Evolutionary conservation across 345 rosid genomes (phyloP).

Genomic region (Lepidium aucheri): DNA sequence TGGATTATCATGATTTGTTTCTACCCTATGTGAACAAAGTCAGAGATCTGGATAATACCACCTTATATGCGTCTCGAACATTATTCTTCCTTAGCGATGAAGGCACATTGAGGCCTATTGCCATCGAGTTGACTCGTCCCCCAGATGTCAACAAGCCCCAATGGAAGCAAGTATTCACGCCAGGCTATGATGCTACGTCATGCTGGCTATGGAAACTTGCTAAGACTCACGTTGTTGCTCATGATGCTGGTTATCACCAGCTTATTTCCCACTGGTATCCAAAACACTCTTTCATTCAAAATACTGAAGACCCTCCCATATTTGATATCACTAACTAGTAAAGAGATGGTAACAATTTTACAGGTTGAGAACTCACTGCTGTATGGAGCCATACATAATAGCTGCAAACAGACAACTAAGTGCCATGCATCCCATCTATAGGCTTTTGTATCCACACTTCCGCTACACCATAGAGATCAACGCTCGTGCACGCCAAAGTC

Average conservation of each 20-base stretch:
- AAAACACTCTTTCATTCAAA: background rate
- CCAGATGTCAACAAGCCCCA: slow-evolving; percentile 45
- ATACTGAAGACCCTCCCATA: background rate
- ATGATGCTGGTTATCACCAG: slow-evolving; percentile 59
- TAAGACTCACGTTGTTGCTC: slow-evolving; percentile 57
- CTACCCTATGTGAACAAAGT: slow-evolving; percentile 63
- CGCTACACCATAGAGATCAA: slow-evolving; percentile 78
- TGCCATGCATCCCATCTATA: slow-evolving; percentile 57
- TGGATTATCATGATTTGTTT: slow-evolving; percentile 28
- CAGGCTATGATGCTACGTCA: slow-evolving; percentile 35
- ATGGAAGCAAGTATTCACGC: slow-evolving; percentile 51
- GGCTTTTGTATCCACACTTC: slow-evolving; percentile 60
- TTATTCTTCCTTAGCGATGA: slow-evolving; percentile 47
- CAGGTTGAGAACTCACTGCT: slow-evolving; percentile 68
- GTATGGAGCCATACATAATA: slow-evolving; percentile 60
- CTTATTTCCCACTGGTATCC: slow-evolving; percentile 67
- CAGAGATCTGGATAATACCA: slow-evolving; percentile 37
- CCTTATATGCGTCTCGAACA: slow-evolving; percentile 62
- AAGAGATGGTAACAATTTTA: background rate
- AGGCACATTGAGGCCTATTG: slow-evolving; percentile 47
- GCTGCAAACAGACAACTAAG: slow-evolving; percentile 66
- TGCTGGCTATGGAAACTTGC: slow-evolving; percentile 71
- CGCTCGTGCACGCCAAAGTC: slow-evolving; percentile 53
- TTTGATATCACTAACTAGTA: too few species aligned
- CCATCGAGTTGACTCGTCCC: slow-evolving; percentile 63